Evolutionary conservation across 2,329 filamentous ascomycete species (phyloP), one percentile per base, ranked within the genome.

Genomic region (Triangularia verruculosa): DNA sequence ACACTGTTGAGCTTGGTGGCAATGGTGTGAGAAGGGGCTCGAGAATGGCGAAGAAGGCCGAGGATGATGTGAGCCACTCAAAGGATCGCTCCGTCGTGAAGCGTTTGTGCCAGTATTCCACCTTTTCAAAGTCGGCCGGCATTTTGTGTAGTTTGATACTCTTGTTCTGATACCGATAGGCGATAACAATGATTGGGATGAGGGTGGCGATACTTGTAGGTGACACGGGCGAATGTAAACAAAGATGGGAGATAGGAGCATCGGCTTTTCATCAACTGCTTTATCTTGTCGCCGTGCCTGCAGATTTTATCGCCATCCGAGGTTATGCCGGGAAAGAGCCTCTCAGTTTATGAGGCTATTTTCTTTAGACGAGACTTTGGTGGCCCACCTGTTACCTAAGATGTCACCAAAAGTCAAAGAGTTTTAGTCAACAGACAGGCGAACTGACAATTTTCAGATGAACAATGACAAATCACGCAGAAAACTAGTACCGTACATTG

Each of bases 31-130:
- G 74, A 34, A 77, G 66, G 0, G 80, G 79, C 27, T 76, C 70
- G 28, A 81, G 61, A 61, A 80, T 68, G 27, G 70, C 64, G 62
- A 80, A 70, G 66, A 83, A 81, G 12, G 74, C 72, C 0, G 71
- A 64, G 0, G 81, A 82, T 1, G 78, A 65, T 13, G 76, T 66
- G 15, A 83, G 75, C 81, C 81, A 83, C 68, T 83, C 81, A 62
- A 82, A 83, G 9, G 75, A 69, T 5, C 71, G 74, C 68, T 83
- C 81, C 13, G 73, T 72, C 15, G 71, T 62, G 74, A 83, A 83
- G 25, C 82, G 78, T 5, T 76, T 64, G 61, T 75, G 78, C 81
- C 81, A 83, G 70, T 83, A 83, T 65, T 75, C 78, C 67, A 80
- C 78, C 47, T 82, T 78, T 34, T 83, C 80, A 62, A 80, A 83